Base-by-base conservation (phyloP, 768 basidiomycete genomes). In the Russula lepida region DNA sequence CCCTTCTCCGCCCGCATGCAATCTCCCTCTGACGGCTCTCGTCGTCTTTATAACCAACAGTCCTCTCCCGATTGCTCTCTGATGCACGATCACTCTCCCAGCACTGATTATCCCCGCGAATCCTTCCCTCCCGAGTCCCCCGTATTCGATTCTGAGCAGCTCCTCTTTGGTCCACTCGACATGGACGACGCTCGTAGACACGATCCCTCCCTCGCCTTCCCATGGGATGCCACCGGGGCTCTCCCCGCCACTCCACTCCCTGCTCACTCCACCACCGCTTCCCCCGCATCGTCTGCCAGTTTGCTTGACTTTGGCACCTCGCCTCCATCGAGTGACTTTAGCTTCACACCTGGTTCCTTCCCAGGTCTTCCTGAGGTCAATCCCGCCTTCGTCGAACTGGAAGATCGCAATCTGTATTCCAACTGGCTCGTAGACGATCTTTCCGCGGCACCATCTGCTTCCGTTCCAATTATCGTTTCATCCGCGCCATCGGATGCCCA, bases 351-450 rank as follows among this genome's bases (percentile, higher is more conserved):
- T 50, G 64, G 69, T 12, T 64, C 73, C 52, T 71, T 69, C 61
- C 68, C 67, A 25, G 59, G 69, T 48, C 69, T 74, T 59, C 66
- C 69, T 49, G 75, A 75, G n/a, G 59, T 70, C 17, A 69, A 71
- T 41, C 66, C 72, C 33, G 61, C 74, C 48, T 71, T 72, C 35
- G 60, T 62, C 61, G 81, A 84, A 68, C 70, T 72, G 62, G 74
- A 74, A 60, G 75, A 76, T 61, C 68, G 72, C 64, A 68, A 73
- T 64, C 69, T 77, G 41, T 78, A 78, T 69, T 74, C 80, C 0
- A 76, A 79, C 63, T 89, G 87, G 87, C 76, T 88, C 55, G 78
- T 80, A 68, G 87, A 89, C 71, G 82, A 84, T 53, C 59, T 71
- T 28, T 67, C 72, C 28, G 44, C 74, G 30, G 62, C 71, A 28